Evolutionary conservation across 306 rosid genomes (phyloP).

Genomic region (Prunus salicina): DNA sequence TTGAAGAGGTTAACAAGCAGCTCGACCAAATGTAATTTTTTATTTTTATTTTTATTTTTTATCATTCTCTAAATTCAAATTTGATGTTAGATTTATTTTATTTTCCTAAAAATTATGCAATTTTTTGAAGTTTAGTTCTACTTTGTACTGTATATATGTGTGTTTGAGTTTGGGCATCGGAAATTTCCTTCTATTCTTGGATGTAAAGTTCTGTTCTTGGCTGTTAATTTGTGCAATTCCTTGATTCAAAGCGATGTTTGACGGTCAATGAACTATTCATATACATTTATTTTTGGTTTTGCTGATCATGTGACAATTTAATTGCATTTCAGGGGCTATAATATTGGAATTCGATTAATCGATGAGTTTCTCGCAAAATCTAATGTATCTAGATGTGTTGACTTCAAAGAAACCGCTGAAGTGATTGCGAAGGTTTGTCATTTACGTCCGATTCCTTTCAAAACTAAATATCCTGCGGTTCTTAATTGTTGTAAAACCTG

Average conservation of each 20-base stretch:
- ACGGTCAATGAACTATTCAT: neutral
- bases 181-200: neutral
- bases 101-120: neutral
- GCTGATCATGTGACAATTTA: neutral
- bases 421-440: slow-evolving; percentile 85
- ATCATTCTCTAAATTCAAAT: neutral
- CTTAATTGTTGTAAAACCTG: neutral
- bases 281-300: neutral
- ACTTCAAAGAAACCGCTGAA: slow-evolving; percentile 94
- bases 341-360: slow-evolving; percentile 85
- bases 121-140: neutral
- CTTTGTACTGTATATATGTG: neutral
- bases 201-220: neutral
- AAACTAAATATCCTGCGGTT: neutral
- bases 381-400: slow-evolving; percentile 87
- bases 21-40: slow-evolving; percentile 91
- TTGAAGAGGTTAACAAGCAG: slow-evolving; percentile 97
- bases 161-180: neutral
- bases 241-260: slow-evolving; percentile 1
- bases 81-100: neutral
- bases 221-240: neutral
- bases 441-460: neutral
- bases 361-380: slow-evolving; percentile 99
- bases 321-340: slow-evolving; percentile 75
- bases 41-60: neutral